These are phyloP conservation scores for Pisolithus marmoratus DNA, from an alignment of 768 basidiomycete species.

Conservation along the genomic window DNA sequence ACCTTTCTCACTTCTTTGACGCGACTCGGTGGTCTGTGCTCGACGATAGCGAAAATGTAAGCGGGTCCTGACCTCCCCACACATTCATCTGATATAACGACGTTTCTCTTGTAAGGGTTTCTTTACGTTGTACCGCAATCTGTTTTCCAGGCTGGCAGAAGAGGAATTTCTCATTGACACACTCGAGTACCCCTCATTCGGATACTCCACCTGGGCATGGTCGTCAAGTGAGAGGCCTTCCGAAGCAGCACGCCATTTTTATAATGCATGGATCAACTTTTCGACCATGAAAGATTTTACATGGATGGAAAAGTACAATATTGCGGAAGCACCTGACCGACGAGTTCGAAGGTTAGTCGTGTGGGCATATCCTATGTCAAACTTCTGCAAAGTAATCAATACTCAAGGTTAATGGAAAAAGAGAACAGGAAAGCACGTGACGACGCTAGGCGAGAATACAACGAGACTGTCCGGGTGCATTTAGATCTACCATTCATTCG, in stretches of 20 bases:
- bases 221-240: slow-evolving; percentile 38
- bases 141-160: slow-evolving; percentile 76
- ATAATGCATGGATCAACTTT: slow-evolving; percentile 83
- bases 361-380: neutral
- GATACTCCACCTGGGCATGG: slow-evolving; percentile 74
- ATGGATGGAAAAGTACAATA: slow-evolving; percentile 84
- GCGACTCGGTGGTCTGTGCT: slow-evolving; percentile 58
- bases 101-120: slow-evolving; percentile 55
- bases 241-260: slow-evolving; percentile 67
- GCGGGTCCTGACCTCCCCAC: slow-evolving; percentile 15
- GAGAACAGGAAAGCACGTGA: slow-evolving; percentile 93
- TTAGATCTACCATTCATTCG: neutral
- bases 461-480: slow-evolving; percentile 80
- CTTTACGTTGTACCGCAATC: slow-evolving; percentile 80
- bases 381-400: neutral
- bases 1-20: slow-evolving; percentile 84
- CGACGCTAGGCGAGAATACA: slow-evolving; percentile 85
- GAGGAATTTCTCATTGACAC: slow-evolving; percentile 58
- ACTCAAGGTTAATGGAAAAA: slow-evolving; percentile 78
- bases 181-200: slow-evolving; percentile 74
- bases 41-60: slow-evolving; percentile 57
- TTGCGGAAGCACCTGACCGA: slow-evolving; percentile 81
- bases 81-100: neutral
- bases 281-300: slow-evolving; percentile 80
- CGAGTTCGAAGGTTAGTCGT: slow-evolving; percentile 61